phyloP scores from a whole-genome alignment of 1,284 basidiomycete species.

The Microbotryum violaceum region DNA sequence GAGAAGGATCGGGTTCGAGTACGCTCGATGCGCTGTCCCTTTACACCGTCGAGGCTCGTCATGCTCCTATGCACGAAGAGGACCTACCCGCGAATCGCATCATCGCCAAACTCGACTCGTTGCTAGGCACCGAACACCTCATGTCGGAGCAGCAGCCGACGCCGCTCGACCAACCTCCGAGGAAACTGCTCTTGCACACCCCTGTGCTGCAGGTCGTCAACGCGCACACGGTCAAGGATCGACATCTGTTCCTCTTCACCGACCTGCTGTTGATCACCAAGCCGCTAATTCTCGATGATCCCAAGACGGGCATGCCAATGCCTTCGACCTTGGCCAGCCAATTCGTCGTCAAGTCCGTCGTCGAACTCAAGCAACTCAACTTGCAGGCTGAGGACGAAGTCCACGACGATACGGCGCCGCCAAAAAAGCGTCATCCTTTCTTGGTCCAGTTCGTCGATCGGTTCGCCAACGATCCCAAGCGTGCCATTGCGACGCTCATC shows the following conservation, averaged over 20 bases:
- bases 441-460: slow-evolving; percentile 35
- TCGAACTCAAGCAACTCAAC: slow-evolving; percentile 62
- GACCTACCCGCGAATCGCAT: slow-evolving; percentile 21
- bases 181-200: slow-evolving; percentile 72
- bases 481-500: slow-evolving; percentile 36
- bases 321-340: slow-evolving; percentile 68
- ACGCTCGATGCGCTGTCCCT: background rate
- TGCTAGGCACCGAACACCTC: slow-evolving; percentile 8
- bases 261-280: slow-evolving; percentile 79
- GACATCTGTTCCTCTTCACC: slow-evolving; percentile 89
- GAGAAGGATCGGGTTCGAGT: background rate
- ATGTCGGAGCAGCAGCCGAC: background rate
- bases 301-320: slow-evolving; percentile 42
- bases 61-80: background rate
- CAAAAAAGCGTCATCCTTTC: slow-evolving; percentile 33
- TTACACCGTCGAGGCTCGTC: background rate
- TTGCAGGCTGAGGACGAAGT: slow-evolving; percentile 50
- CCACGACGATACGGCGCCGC: slow-evolving; percentile 36
- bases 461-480: slow-evolving; percentile 48
- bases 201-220: slow-evolving; percentile 91
- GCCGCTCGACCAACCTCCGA: slow-evolving; percentile 67
- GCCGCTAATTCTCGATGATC: slow-evolving; percentile 41
- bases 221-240: slow-evolving; percentile 86
- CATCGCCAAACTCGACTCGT: slow-evolving; percentile 25
- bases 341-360: slow-evolving; percentile 80